These are phyloP conservation scores for Diutina siamensis DNA, from an alignment of 1,139 yeast genomes.

Conservation along the genomic window DNA sequence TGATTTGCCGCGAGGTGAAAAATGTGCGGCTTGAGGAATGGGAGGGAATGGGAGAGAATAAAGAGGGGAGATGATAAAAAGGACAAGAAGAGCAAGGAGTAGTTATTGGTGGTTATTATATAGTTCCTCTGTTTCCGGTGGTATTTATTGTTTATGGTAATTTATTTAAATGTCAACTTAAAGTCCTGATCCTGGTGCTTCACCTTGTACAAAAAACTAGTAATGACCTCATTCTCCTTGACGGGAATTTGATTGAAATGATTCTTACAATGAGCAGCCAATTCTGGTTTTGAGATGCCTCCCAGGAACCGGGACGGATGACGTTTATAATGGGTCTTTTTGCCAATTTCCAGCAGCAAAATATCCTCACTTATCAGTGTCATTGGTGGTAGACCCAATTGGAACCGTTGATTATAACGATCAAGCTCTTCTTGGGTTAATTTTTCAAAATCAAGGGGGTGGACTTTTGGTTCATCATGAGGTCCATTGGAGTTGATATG, in stretches of 20 bases:
- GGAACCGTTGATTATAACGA: conserved; percentile 44
- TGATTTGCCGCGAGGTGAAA: background rate
- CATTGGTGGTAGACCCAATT: conserved; percentile 36
- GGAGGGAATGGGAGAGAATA: background rate
- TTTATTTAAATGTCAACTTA: conserved; percentile 18
- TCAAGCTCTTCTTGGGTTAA: conserved; percentile 45
- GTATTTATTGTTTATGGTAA: too few relatives aligned
- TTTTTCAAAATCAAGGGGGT: conserved; percentile 51
- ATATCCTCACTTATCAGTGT: conserved; percentile 50
- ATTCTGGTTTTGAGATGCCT: conserved; percentile 42
- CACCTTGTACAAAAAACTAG: conserved; percentile 68
- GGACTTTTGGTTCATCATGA: conserved; percentile 32
- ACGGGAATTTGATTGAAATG: conserved; percentile 54
- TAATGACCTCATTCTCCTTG: conserved; percentile 67
- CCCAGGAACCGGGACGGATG: conserved; percentile 11
- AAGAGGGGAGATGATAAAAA: background rate
- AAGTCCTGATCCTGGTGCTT: conserved; percentile 48
- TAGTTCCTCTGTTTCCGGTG: too few relatives aligned
- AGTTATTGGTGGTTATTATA: too few relatives aligned
- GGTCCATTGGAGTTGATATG: conserved; percentile 60
- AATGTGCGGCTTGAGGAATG: background rate
- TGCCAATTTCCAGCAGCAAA: conserved; percentile 52
- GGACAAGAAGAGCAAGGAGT: background rate
- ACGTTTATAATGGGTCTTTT: conserved; percentile 37
- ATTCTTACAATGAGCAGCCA: conserved; percentile 43